Evolutionary conservation across 1,284 basidiomycete species (phyloP).

Genomic region (Pisolithus thermaeus): DNA sequence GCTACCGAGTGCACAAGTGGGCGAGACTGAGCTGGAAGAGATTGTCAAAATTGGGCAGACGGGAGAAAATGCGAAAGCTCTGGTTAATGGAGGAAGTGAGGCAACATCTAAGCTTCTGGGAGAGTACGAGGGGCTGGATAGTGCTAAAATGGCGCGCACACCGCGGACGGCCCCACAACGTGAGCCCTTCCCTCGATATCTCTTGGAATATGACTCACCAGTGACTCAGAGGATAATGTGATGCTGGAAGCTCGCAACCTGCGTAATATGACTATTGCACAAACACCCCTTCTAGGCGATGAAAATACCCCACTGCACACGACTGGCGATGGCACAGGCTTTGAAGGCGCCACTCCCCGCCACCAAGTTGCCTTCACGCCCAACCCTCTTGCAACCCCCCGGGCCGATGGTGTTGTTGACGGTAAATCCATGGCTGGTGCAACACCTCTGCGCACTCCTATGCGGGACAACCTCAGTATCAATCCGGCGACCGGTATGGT

Average conservation of each 20-base stretch:
- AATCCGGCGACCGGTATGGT: conserved; percentile 65
- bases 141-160: conserved; percentile 86
- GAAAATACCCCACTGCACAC: conserved; percentile 91
- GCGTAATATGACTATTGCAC: conserved; percentile 85
- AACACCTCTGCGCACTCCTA: conserved; percentile 86
- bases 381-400: conserved; percentile 89
- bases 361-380: conserved; percentile 87
- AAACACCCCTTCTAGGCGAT: conserved; percentile 94
- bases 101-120: conserved; percentile 85
- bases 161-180: conserved; percentile 89
- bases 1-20: conserved; percentile 89
- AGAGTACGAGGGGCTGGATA: conserved; percentile 87
- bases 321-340: conserved; percentile 78
- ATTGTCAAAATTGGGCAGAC: conserved; percentile 98
- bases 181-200: conserved; percentile 38
- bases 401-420: conserved; percentile 42
- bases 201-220: conserved; percentile 1
- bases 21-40: conserved; percentile 94
- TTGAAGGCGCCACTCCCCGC: conserved; percentile 87
- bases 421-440: conserved; percentile 42
- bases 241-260: conserved; percentile 94
- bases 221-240: conserved; percentile 75
- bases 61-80: conserved; percentile 80
- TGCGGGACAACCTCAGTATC: conserved; percentile 88
- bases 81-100: conserved; percentile 78